Evolutionary conservation across 225 moss, liverwort and hornwort genomes (phyloP), one percentile per base, ranked within the genome.

Genomic region (Anthoceros angustus): DNA sequence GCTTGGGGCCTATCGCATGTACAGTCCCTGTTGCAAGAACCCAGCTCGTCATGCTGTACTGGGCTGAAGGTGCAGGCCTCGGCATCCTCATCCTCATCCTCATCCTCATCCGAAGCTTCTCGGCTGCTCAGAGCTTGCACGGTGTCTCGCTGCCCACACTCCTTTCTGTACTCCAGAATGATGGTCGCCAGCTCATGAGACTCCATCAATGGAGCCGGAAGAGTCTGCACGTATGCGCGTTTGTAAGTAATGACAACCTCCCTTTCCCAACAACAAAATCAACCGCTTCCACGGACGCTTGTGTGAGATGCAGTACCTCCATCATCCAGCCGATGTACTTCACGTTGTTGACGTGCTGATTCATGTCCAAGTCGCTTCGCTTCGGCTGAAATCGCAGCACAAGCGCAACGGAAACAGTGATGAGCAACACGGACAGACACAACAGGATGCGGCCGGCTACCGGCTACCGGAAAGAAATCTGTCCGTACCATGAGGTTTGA

Each of bases 271-370:
- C 12, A 48, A 48, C 12, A 12, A 48, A 48, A 18, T 48, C 46
- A 12, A 48, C 46, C 12, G 46, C 12, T 2, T 12, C 18, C 18
- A 18, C 46, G 12, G 18, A 48, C 12, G 18, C 18, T 48, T 12
- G 46, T 12, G 14, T 5, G 46, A 48, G 46, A 12, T 48, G 2
- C 46, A 48, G 46, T 55, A 55, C 55, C 55, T 55, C 55, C 55
- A 55, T 55, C 55, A 55, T 55, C 55, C 55, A 55, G 14, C 55
- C 55, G 14, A 55, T 55, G 55, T 55, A 55, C 55, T 55, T 55
- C 5, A 55, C 55, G 23, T 55, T 55, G 55, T 55, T 55, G 15
- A 55, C 55, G 23, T 55, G 55, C 55, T 55, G 55, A 55, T 55
- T 55, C 55, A 55, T 55, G 55, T 55, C 55, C n/a, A 55, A 23